Base-by-base conservation (phyloP, 179 eudicot genomes). In the Vitellaria paradoxa region DNA sequence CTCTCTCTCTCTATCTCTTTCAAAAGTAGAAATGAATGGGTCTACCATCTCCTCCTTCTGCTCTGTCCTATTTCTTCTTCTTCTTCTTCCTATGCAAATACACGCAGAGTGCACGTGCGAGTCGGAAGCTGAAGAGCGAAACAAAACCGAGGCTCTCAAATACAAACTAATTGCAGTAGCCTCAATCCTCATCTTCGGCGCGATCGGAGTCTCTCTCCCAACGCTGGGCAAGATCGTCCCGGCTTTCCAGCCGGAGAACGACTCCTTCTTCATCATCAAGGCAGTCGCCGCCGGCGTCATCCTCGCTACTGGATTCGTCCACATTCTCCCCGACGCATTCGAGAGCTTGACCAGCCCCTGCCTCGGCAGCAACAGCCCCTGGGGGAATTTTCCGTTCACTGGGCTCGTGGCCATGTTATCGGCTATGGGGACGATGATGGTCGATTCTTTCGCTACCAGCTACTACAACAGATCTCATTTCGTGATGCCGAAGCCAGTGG, bases 231-330 rank as follows among this genome's bases (percentile, higher is more conserved):
- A 63, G 40, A 37, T 8, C 23, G 5, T 79, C 46, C 23, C 75
- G 0, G 65, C 70, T 0, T 45, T 82, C 1, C 64, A 42, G 6
- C 77, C 82, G 21, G 80, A 76, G 3, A 83, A 76, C 26, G 78
- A 79, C 47, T 3, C 73, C 2, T 79, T 79, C 77, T 76, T 79
- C 72, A 49, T 62, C 26, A 55, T 83, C 72, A 83, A 83, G 18
- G 85, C 85, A 46, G 76, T 83, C 30, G 85, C 85, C 3, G 85
- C 82, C 30, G 85, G 85, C 0, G 85, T 83, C 20, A 82, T 82
- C 9, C 68, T 82, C 13, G 74, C 85, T 59, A 82, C 85, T 2
- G 82, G 85, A 0, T 78, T 71, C 62, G 42, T 83, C 14, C 85
- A 83, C 77, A 75, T 83, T 57, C 50, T 83, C 4, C 85, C 85